Conservation (phyloP, 2,329 filamentous ascomycete genomes). For the Alternaria viburni region DNA sequence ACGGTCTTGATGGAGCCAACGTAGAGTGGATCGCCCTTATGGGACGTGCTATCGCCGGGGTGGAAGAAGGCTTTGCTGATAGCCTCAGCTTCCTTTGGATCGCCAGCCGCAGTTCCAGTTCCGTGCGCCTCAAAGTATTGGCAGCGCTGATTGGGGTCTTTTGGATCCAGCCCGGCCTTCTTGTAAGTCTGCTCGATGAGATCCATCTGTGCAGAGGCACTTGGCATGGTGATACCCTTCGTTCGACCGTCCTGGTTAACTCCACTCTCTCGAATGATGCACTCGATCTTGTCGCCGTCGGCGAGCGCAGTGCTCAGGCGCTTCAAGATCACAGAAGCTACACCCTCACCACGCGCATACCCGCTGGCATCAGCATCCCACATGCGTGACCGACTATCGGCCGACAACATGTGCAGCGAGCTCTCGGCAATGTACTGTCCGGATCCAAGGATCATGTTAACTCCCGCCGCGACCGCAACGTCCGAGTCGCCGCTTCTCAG, state of each 20-base stretch:
- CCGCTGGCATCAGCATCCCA: constrained; percentile 54
- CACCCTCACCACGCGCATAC: constrained; percentile 61
- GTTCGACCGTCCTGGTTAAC: constrained; percentile 50
- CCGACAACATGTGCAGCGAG: constrained; percentile 43
- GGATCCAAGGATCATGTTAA: constrained; percentile 12
- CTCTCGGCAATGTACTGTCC: constrained; percentile 22
- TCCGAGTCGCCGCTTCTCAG: constrained; percentile 20
- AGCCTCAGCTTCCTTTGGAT: constrained; percentile 30
- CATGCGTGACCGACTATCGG: constrained; percentile 33
- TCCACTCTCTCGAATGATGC: constrained; percentile 45
- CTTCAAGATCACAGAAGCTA: constrained; percentile 60
- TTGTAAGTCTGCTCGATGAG: constrained; percentile 44
- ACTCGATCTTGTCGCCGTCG: constrained; percentile 55
- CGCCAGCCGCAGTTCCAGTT: constrained; percentile 34
- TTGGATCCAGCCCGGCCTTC: constrained; percentile 42
- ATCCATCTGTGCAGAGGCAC: constrained; percentile 52
- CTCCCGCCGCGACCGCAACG: constrained; percentile 21
- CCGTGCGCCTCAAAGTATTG: constrained; percentile 38
- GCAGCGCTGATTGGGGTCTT: not conserved
- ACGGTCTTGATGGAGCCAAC: constrained; percentile 46
- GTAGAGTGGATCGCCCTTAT: constrained; percentile 2
- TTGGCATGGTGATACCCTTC: constrained; percentile 50
- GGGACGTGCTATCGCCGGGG: not conserved
- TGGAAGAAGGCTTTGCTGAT: constrained; percentile 15
- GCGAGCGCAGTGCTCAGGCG: constrained; percentile 55